These are phyloP conservation scores for Russula compacta DNA, from an alignment of 768 basidiomycete genomes.

Conservation along the genomic window DNA sequence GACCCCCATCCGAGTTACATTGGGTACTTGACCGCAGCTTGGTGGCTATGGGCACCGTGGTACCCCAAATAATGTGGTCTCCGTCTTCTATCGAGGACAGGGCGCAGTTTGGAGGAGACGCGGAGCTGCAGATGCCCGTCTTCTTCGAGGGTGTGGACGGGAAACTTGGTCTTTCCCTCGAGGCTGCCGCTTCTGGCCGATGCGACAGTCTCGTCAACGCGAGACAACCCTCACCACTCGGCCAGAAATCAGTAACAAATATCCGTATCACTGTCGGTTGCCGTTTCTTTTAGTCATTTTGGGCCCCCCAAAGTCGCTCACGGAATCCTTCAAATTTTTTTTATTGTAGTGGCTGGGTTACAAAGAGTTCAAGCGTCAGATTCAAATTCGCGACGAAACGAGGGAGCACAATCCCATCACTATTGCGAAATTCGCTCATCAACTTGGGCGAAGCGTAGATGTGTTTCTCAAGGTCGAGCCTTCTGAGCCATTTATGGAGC, in stretches of 20 bases:
- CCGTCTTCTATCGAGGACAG: not conserved
- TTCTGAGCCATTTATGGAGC: not conserved
- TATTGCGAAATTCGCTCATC: not conserved
- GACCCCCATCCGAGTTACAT: not conserved
- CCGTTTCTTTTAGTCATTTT: not conserved
- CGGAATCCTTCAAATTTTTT: not conserved
- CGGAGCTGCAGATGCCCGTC: slow-evolving; percentile 10
- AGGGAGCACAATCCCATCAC: not conserved
- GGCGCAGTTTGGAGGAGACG: not conserved
- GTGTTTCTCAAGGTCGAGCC: slow-evolving; percentile 1
- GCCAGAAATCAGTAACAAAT: not conserved
- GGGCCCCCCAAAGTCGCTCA: not conserved
- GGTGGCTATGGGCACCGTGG: slow-evolving; percentile 3
- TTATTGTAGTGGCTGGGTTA: slow-evolving; percentile 10
- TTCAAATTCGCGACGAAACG: slow-evolving; percentile 4
- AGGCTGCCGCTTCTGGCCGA: not conserved
- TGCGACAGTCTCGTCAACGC: slow-evolving; percentile 1
- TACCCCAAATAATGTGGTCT: slow-evolving; percentile 8
- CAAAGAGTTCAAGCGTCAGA: slow-evolving; percentile 1
- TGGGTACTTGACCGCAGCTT: slow-evolving; percentile 1
- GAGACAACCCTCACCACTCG: not conserved
- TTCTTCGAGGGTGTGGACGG: slow-evolving; percentile 8
- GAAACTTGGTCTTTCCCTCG: slow-evolving; percentile 1
- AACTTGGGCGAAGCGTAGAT: slow-evolving; percentile 1
- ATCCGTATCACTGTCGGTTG: slow-evolving; percentile 8